Base-by-base conservation (phyloP, 2,329 filamentous ascomycete genomes). In the Onygenales sp. region DNA sequence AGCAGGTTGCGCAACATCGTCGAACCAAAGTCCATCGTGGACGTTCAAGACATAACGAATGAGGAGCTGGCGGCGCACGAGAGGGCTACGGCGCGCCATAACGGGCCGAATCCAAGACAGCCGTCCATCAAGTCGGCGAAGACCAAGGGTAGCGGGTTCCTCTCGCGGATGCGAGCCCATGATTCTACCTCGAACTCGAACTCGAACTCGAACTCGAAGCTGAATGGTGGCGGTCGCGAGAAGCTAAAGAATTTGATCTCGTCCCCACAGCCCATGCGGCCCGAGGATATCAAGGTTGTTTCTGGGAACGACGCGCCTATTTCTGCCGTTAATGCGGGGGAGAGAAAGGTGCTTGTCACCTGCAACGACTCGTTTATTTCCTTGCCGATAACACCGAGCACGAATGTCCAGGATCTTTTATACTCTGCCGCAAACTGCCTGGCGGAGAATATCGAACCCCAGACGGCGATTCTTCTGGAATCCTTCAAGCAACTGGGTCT, bases 251-350 rank as follows among this genome's bases (percentile, higher is more conserved):
- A 47, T 21, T 52, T 52, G 36, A 63, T 62, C n/a, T 63, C 60
- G n/a, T 55, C 57, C 2, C 60, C 60, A 5, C 54, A 54, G n/a
- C 14, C 54, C 11, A 56, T 61, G 42, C 56, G 58, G n/a, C 43
- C 49, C 7, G 48, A 43, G 39, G 50, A 56, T 17, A 32, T 43
- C 11, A 52, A 33, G 2, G 56, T 63, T 7, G 65, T 80, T 2
- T 75, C 80, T 27, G 78, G 78, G 50, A 84, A 78, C 43, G 89
- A 94, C 73, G 87, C 87, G 21, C 90, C 90, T 1, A 76, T 85
- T 8, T 90, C 89, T 52, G 88, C 88, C 11, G 85, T 86, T 55
- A 94, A 94, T 71, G 81, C 86, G 57, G 85, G 84, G 45, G 87
- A 91, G 64, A 78, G 89, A 61, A 80, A 80, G 60, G 87, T 95